These are phyloP conservation scores for Beauveria medogensis DNA, from an alignment of 2,329 filamentous ascomycete genomes.

Conservation along the genomic window DNA sequence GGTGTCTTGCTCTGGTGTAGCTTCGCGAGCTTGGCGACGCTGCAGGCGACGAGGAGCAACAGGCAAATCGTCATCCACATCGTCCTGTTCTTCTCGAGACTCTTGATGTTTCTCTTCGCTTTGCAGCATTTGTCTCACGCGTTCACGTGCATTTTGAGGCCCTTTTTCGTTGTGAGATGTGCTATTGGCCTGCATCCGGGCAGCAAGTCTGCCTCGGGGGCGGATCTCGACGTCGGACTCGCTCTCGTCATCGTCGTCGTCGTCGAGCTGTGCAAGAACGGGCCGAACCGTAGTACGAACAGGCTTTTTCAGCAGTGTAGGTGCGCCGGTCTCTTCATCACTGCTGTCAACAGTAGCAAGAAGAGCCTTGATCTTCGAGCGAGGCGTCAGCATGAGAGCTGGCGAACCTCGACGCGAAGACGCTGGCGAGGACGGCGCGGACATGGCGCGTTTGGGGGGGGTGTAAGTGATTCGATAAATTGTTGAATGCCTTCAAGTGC, in stretches of 20 bases:
- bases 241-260: constrained; percentile 41
- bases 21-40: constrained; percentile 26
- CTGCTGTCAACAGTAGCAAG: constrained; percentile 42
- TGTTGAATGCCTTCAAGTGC: neutral
- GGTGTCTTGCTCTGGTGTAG: constrained; percentile 24
- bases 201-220: constrained; percentile 57
- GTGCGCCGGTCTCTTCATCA: constrained; percentile 32
- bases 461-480: neutral
- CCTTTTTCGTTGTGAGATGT: constrained; percentile 13
- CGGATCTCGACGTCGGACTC: constrained; percentile 30
- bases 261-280: constrained; percentile 23
- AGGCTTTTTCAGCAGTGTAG: constrained; percentile 18
- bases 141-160: constrained; percentile 30
- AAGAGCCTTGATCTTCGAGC: constrained; percentile 47
- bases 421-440: constrained; percentile 36
- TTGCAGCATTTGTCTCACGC: constrained; percentile 36
- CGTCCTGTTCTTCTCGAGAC: constrained; percentile 24
- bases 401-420: constrained; percentile 34
- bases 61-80: constrained; percentile 34
- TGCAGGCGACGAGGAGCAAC: constrained; percentile 33
- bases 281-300: constrained; percentile 12
- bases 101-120: constrained; percentile 18
- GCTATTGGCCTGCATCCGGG: constrained; percentile 46
- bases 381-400: constrained; percentile 38
- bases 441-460: constrained; percentile 9